Conservation (phyloP, 2,329 filamentous ascomycete species). For the Aureobasidium lini region DNA sequence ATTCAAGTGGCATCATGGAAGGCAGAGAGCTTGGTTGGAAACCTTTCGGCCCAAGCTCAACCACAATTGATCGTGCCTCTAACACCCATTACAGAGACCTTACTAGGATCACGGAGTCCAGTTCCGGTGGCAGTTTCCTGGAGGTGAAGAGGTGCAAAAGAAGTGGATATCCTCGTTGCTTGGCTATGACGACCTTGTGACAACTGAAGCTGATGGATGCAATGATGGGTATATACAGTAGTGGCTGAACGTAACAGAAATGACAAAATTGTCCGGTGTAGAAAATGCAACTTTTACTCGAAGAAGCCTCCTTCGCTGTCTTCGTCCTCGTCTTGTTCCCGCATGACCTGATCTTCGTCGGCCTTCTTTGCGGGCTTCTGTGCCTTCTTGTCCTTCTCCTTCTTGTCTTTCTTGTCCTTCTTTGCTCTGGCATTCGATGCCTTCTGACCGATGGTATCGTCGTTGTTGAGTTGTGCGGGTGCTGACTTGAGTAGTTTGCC, state of each 20-base stretch:
- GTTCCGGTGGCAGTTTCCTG: no score
- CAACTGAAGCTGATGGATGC: not conserved
- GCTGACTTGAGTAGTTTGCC: slow-evolving; percentile 30
- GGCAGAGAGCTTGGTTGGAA: no score
- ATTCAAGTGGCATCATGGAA: no score
- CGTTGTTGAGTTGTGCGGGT: slow-evolving; percentile 15
- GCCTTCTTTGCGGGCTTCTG: slow-evolving; percentile 4
- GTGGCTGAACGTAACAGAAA: not conserved
- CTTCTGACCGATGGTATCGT: slow-evolving; percentile 5
- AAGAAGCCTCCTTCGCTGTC: slow-evolving; percentile 32
- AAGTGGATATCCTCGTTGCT: no score
- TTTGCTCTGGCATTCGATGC: slow-evolving; percentile 8
- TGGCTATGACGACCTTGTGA: not conserved
- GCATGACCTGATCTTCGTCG: slow-evolving; percentile 7
- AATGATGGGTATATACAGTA: slow-evolving; percentile 8
- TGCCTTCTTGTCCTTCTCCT: slow-evolving; percentile 7
- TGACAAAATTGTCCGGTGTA: not conserved
- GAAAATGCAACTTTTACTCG: slow-evolving; percentile 17
- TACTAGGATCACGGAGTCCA: no score
- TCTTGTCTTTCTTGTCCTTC: slow-evolving; percentile 5
- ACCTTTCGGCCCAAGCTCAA: no score
- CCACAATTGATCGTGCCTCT: no score
- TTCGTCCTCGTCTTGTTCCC: slow-evolving; percentile 23
- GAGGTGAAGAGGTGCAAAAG: no score
- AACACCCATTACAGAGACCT: no score